A percentile compares a stretch with the other conserved stretches of the same genome.
phyloP scores from a whole-genome alignment of 139 green algal species.

The Picochlorum sp. region DNA sequence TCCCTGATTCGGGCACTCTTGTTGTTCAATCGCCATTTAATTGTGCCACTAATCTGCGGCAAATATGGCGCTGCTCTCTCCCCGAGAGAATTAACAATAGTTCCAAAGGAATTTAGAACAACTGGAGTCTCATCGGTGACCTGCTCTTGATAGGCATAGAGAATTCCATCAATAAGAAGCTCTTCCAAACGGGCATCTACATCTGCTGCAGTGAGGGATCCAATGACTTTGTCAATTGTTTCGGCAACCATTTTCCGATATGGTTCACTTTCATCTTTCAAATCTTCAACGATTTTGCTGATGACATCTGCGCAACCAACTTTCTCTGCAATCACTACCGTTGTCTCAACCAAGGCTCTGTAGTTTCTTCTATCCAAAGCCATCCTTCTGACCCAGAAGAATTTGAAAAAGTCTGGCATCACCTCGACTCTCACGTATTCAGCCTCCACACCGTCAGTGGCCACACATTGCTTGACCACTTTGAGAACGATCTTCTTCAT shows the following conservation, averaged over 20 bases:
- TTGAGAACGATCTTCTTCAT: slow-evolving; percentile 99
- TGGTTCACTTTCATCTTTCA: slow-evolving; percentile 98
- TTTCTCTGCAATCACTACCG: slow-evolving; percentile 74
- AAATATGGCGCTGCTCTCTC: slow-evolving; percentile 92
- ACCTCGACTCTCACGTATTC: slow-evolving; percentile 83
- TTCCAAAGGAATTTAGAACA: slow-evolving; percentile 97
- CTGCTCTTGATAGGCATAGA: slow-evolving; percentile 99
- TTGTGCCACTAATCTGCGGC: slow-evolving; percentile 95
- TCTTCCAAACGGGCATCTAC: slow-evolving; percentile 94
- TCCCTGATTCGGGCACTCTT: slow-evolving; percentile 90
- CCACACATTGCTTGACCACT: slow-evolving; percentile 97
- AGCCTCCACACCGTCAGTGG: slow-evolving; percentile 88
- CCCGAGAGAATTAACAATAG: slow-evolving; percentile 86
- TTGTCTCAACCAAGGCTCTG: slow-evolving; percentile 91
- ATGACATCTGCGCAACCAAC: slow-evolving; percentile 84
- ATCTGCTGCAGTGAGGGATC: slow-evolving; percentile 71
- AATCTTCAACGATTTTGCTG: slow-evolving; percentile 87
- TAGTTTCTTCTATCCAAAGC: slow-evolving; percentile 93
- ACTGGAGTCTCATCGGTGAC: slow-evolving; percentile 62
- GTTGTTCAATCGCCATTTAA: slow-evolving; percentile 99
- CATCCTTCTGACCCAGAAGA: slow-evolving; percentile 97
- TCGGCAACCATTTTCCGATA: slow-evolving; percentile 97
- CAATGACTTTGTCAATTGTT: slow-evolving; percentile 71
- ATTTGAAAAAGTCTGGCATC: slow-evolving; percentile 92
- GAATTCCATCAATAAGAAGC: slow-evolving; percentile 93